Percentiles rank a stretch among this genome's conserved stretches.
Evolutionary conservation across 1,139 yeast genomes (phyloP).

Genomic region (Arxiozyma telluris): DNA sequence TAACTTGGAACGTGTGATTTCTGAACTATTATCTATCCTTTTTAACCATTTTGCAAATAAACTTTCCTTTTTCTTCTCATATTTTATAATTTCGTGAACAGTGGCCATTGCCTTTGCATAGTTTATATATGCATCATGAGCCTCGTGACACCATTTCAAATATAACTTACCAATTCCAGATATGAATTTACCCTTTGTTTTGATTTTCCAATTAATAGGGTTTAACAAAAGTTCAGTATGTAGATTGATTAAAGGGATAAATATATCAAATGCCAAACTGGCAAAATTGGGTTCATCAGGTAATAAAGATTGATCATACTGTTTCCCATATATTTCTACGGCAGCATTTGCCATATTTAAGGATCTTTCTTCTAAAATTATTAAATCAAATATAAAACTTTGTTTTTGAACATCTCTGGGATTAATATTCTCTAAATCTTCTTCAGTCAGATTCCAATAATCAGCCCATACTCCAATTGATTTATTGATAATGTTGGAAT

Average conservation of each 20-base stretch:
- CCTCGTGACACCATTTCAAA: slow-evolving; percentile 55
- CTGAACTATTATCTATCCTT: slow-evolving; percentile 38
- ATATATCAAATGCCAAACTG: slow-evolving; percentile 52
- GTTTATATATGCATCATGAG: slow-evolving; percentile 44
- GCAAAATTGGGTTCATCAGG: slow-evolving; percentile 47
- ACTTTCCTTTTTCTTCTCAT: slow-evolving; percentile 41
- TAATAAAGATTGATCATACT: slow-evolving; percentile 37
- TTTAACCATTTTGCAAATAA: slow-evolving; percentile 44
- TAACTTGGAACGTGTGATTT: slow-evolving; percentile 36
- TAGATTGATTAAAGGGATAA: slow-evolving; percentile 50
- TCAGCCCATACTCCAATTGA: slow-evolving; percentile 57
- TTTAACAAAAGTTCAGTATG: slow-evolving; percentile 50
- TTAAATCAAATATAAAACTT: slow-evolving; percentile 67
- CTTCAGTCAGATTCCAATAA: slow-evolving; percentile 60
- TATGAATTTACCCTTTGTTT: slow-evolving; percentile 58
- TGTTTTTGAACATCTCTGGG: slow-evolving; percentile 56
- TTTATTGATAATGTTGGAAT: slow-evolving; percentile 30
- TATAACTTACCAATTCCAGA: slow-evolving; percentile 58
- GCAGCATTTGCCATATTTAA: slow-evolving; percentile 61
- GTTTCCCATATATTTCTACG: slow-evolving; percentile 46
- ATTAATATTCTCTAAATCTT: slow-evolving; percentile 47
- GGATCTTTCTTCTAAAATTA: slow-evolving; percentile 67
- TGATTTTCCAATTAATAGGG: slow-evolving; percentile 43
- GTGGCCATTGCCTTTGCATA: slow-evolving; percentile 51
- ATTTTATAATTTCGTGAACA: slow-evolving; percentile 46